Evolutionary conservation across 2,329 filamentous ascomycete species (phyloP).

Genomic region (Alternaria rosae): DNA sequence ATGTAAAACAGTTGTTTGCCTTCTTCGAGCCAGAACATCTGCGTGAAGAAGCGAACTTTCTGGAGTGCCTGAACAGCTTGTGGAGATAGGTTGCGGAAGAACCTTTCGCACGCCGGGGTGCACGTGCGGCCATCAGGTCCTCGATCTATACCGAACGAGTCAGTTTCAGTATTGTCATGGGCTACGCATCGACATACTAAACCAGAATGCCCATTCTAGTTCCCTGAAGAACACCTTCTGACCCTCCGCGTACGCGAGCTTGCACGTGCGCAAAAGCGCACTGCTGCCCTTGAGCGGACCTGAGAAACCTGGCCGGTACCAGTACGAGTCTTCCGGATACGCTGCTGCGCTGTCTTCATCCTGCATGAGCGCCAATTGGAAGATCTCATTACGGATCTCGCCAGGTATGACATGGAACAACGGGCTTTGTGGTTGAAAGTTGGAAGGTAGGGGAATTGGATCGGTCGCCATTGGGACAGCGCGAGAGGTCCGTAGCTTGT

Average conservation of each 20-base stretch:
- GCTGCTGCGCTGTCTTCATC: slow-evolving; percentile 10
- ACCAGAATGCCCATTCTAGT: slow-evolving; percentile 16
- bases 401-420: slow-evolving; percentile 12
- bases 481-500: neutral
- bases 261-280: slow-evolving; percentile 15
- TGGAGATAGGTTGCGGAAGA: slow-evolving; percentile 9
- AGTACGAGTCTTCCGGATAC: slow-evolving; percentile 16
- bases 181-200: slow-evolving; percentile 1
- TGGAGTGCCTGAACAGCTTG: slow-evolving; percentile 4
- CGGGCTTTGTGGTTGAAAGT: slow-evolving; percentile 12
- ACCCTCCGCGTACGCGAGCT: slow-evolving; percentile 11
- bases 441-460: neutral
- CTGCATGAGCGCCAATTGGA: slow-evolving; percentile 12
- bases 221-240: slow-evolving; percentile 15
- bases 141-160: slow-evolving; percentile 4
- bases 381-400: slow-evolving; percentile 16
- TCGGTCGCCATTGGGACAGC: slow-evolving; percentile 1
- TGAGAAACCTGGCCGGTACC: slow-evolving; percentile 15
- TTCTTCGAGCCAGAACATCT: slow-evolving; percentile 18
- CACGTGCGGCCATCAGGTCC: slow-evolving; percentile 10
- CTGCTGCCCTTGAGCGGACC: slow-evolving; percentile 12
- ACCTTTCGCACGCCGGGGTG: neutral
- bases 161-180: neutral
- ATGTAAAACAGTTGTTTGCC: neutral
- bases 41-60: slow-evolving; percentile 18